A percentile compares a stretch with the other conserved stretches of the same genome.
Conservation (phyloP, 164 flowering plant species). For the Vitis amurensis region DNA sequence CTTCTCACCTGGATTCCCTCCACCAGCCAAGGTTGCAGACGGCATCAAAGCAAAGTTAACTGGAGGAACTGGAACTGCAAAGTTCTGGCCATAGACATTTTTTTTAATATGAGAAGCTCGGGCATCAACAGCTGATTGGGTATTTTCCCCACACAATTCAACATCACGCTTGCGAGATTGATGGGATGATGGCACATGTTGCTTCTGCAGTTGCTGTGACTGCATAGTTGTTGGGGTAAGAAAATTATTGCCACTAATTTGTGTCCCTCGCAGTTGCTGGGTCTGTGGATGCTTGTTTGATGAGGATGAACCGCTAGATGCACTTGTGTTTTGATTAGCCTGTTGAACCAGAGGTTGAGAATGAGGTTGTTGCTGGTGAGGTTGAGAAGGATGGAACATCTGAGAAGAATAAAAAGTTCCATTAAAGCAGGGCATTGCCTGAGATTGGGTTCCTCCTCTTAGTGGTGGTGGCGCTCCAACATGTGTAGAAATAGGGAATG, state of each 20-base stretch:
- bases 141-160: slow-evolving; percentile 11
- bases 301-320: slow-evolving; percentile 23
- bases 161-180: slow-evolving; percentile 19
- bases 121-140: slow-evolving; percentile 11
- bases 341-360: slow-evolving; percentile 14
- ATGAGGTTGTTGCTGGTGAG: slow-evolving; percentile 26
- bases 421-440: slow-evolving; percentile 24
- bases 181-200: slow-evolving; percentile 10
- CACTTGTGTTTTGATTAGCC: slow-evolving; percentile 10
- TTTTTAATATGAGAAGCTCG: slow-evolving; percentile 12
- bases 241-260: slow-evolving; percentile 12
- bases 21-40: slow-evolving; percentile 8
- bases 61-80: slow-evolving; percentile 16
- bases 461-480: slow-evolving; percentile 14
- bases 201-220: slow-evolving; percentile 15
- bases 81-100: slow-evolving; percentile 16
- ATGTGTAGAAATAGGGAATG: slow-evolving; percentile 27
- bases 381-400: slow-evolving; percentile 31
- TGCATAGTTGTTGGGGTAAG: slow-evolving; percentile 10
- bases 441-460: slow-evolving; percentile 16
- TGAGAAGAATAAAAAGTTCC: slow-evolving; percentile 31
- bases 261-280: slow-evolving; percentile 14
- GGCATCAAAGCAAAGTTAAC: slow-evolving; percentile 20
- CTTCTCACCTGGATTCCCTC: slow-evolving; percentile 20
- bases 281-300: slow-evolving; percentile 19